Evolutionary conservation across 805 yeast species (phyloP).

Genomic region (Lipomyces anomalus): DNA sequence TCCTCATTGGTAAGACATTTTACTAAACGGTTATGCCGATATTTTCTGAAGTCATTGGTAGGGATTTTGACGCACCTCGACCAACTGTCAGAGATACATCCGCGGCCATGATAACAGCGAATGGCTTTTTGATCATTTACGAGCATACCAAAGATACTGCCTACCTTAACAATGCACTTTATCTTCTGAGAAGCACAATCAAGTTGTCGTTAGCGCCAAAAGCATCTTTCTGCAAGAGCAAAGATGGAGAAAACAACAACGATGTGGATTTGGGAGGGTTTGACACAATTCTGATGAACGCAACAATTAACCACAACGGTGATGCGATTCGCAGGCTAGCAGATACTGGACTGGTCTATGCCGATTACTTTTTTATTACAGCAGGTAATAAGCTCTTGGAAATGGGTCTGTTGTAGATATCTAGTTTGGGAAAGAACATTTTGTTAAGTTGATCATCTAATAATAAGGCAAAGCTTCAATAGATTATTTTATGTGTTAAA

Average conservation of each 20-base stretch:
- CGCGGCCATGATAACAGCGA: slow-evolving; percentile 32
- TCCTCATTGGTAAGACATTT: slow-evolving; percentile 9
- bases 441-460: too few species aligned
- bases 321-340: slow-evolving; percentile 20
- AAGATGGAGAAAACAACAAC: not conserved
- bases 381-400: slow-evolving; percentile 32
- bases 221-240: slow-evolving; percentile 1
- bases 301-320: slow-evolving; percentile 31
- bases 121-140: slow-evolving; percentile 30
- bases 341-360: slow-evolving; percentile 33
- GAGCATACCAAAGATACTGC: slow-evolving; percentile 16
- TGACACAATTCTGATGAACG: slow-evolving; percentile 28
- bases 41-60: slow-evolving; percentile 11
- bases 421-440: too few species aligned
- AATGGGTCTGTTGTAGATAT: slow-evolving; percentile 21
- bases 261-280: slow-evolving; percentile 26
- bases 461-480: too few species aligned
- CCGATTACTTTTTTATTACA: slow-evolving; percentile 32
- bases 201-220: slow-evolving; percentile 10
- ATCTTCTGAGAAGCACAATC: slow-evolving; percentile 24
- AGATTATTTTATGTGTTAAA: too few species aligned
- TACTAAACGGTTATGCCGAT: not conserved
- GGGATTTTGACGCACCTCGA: slow-evolving; percentile 34
- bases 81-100: slow-evolving; percentile 29
- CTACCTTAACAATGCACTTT: slow-evolving; percentile 24